phyloP scores from a whole-genome alignment of 2,329 filamentous ascomycete species.

The Monilinia fructigena region DNA sequence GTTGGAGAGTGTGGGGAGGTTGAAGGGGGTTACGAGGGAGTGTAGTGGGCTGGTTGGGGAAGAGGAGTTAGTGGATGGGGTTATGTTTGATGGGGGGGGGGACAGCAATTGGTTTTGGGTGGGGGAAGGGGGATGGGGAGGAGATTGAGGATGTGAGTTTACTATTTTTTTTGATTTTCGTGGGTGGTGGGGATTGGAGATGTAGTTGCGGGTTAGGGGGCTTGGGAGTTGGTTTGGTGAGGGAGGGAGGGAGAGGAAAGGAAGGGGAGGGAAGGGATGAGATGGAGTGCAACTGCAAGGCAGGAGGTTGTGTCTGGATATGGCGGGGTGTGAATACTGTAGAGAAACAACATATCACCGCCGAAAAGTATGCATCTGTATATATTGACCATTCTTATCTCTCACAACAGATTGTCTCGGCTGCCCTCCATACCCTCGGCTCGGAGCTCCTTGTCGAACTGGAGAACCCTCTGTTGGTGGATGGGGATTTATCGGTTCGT shows the following conservation, averaged over 20 bases:
- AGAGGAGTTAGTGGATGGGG: background rate
- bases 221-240: background rate
- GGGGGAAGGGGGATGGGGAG: background rate
- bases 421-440: slow-evolving; percentile 31
- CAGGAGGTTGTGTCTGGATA: background rate
- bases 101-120: slow-evolving; percentile 14
- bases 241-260: background rate
- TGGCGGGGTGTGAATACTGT: no score
- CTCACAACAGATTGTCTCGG: slow-evolving; percentile 29
- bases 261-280: background rate
- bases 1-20: slow-evolving; percentile 4
- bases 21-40: slow-evolving; percentile 7
- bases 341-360: slow-evolving; percentile 16
- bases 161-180: background rate
- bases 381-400: background rate
- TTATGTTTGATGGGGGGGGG: background rate
- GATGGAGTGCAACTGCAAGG: background rate
- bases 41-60: slow-evolving; percentile 1
- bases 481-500: background rate
- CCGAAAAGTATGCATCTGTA: background rate
- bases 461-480: slow-evolving; percentile 30
- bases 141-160: slow-evolving; percentile 21
- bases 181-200: background rate
- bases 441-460: slow-evolving; percentile 31
- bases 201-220: background rate